Base-by-base conservation (phyloP, 345 rosid genomes). In the Microthlaspi erraticum region DNA sequence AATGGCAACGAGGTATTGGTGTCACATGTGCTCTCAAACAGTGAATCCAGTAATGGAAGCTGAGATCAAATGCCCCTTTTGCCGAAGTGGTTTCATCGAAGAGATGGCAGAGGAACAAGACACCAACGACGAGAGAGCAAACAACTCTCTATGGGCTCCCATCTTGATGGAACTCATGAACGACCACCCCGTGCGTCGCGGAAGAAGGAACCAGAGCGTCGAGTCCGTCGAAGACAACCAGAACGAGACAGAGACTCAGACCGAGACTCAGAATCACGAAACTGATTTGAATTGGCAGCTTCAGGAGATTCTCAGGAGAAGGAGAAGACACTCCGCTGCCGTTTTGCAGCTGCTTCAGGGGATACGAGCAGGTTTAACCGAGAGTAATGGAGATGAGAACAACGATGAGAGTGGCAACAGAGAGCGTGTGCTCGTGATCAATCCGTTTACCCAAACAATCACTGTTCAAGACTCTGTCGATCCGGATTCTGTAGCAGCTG, bases 151-250 rank as follows among this genome's bases (percentile, higher is more conserved):
- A 11, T 90, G 96, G 98, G 88, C 85, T 17, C 94, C 98, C 0
- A 70, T 93, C 73, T 79, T 93, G 83, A 85, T 93, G 49, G 92
- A 91, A 5, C 81, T 90, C 82, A 83, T 86, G 83, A 85, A 79
- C 2, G 82, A 78, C 60, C 74, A 78, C 56, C 74, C 81, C 1
- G 80, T 63, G 5, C 87, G 82, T 0, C 79, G 78, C 4, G 70
- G 82, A 43, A 84, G 90, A 43, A 84, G 90, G 44, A 64, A 73
- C 31, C 79, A 87, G 54, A 83, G 79, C 37, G 12, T 73, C 51
- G 69, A 53, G 18, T 60, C 67, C 26, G 48, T 55, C 14, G 85
- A 78, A 55, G 38, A 64, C 1, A 80, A 70, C 55, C 81, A 71
- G 18, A 68, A 70, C 60, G 84, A 73, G 29, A 78, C 71, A 29